Percentiles rank a stretch among this genome's conserved stretches.
Conservation (phyloP, 768 basidiomycete genomes). For the Lyophyllum decastes region DNA sequence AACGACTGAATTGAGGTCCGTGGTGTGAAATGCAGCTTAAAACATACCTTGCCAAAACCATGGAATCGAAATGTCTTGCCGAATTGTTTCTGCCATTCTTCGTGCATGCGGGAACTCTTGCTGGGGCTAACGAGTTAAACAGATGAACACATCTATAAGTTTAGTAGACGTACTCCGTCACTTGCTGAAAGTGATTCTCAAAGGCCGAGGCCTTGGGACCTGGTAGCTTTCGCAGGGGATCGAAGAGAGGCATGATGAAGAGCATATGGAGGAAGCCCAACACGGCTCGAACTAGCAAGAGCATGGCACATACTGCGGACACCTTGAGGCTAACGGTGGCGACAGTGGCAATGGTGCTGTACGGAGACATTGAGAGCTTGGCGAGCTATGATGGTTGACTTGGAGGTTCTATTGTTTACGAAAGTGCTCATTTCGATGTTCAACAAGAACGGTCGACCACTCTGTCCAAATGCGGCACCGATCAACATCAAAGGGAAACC, state of each 20-base stretch:
- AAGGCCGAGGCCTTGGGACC: slow-evolving; percentile 45
- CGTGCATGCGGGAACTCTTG: slow-evolving; percentile 38
- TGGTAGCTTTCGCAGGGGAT: slow-evolving; percentile 49
- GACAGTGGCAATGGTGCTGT: slow-evolving; percentile 3
- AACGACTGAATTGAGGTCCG: neutral
- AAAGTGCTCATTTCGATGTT: neutral
- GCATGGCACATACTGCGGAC: slow-evolving; percentile 25
- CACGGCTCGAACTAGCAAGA: slow-evolving; percentile 35
- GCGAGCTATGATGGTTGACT: neutral
- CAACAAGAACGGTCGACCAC: neutral
- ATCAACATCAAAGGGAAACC: slow-evolving; percentile 11
- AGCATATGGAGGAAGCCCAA: slow-evolving; percentile 46
- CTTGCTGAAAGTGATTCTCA: slow-evolving; percentile 44
- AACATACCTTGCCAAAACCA: slow-evolving; percentile 51
- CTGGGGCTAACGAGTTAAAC: slow-evolving; percentile 36
- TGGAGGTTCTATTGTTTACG: neutral
- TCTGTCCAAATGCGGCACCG: neutral
- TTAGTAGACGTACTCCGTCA: slow-evolving; percentile 43
- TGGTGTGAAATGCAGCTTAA: neutral
- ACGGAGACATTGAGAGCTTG: slow-evolving; percentile 8
- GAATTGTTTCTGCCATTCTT: slow-evolving; percentile 43
- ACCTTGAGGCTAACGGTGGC: slow-evolving; percentile 24
- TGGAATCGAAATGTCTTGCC: slow-evolving; percentile 57
- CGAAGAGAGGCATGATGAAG: slow-evolving; percentile 42
- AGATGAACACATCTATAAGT: neutral